Conservation (phyloP, 768 basidiomycete species). For the Leccinum boreale region DNA sequence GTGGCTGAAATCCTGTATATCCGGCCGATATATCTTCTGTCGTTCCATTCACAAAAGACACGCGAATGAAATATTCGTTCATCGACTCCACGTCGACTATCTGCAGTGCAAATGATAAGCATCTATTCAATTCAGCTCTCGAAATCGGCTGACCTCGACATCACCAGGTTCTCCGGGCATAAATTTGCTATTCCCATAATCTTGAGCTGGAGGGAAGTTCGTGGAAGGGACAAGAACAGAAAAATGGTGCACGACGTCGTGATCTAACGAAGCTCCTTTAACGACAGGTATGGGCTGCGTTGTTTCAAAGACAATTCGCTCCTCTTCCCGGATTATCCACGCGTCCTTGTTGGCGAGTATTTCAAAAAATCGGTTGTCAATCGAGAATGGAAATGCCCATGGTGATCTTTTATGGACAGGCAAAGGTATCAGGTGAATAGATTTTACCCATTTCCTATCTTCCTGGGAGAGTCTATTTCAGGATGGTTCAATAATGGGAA, state of each 20-base stretch:
- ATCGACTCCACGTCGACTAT: background rate
- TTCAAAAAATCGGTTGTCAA: background rate
- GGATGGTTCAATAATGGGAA: background rate
- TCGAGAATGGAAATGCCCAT: background rate
- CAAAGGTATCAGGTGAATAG: too few species aligned
- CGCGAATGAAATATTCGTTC: conserved; percentile 9
- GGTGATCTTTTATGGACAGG: background rate
- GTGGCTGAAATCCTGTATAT: conserved; percentile 7
- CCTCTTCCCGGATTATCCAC: conserved; percentile 20
- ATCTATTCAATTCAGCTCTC: background rate
- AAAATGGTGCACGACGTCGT: conserved; percentile 10
- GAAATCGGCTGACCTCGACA: background rate
- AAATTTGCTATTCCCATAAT: background rate
- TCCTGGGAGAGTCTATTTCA: conserved; percentile 3
- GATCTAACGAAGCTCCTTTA: background rate
- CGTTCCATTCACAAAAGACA: conserved; percentile 3
- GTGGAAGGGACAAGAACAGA: conserved; percentile 19
- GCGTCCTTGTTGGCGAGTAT: conserved; percentile 7
- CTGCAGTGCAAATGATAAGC: background rate
- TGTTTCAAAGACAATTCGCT: conserved; percentile 15
- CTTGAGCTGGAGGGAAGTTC: conserved; percentile 16
- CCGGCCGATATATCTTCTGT: conserved; percentile 5
- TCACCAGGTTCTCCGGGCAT: background rate
- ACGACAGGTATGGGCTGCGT: background rate
- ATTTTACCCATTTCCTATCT: background rate